Evolutionary conservation across 345 rosid species (phyloP).

Genomic region (Lumnitzera racemosa): DNA sequence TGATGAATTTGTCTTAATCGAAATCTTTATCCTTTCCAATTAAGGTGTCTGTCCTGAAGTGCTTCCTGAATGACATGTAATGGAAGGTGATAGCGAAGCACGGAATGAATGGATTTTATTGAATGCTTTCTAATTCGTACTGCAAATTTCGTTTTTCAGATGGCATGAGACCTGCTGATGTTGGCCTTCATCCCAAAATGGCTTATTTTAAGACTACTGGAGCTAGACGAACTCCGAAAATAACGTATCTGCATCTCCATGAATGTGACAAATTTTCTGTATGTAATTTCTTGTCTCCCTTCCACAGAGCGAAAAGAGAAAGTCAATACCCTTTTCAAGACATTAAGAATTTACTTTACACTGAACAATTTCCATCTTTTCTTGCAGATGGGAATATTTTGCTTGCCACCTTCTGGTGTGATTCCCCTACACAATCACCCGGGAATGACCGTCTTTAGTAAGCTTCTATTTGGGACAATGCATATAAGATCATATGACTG

Average conservation of each 20-base stretch:
- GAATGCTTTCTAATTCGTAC: no score
- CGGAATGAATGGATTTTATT: no score
- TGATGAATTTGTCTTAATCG: no score
- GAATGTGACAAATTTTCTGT: constrained; percentile 72
- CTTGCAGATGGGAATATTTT: constrained; percentile 81
- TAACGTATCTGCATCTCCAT: constrained; percentile 56
- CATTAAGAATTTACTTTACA: not conserved
- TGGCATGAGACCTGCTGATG: constrained; percentile 47
- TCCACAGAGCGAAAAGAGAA: not conserved
- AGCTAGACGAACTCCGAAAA: constrained; percentile 21
- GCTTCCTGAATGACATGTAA: no score
- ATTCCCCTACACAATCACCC: constrained; percentile 98
- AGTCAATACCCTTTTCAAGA: not conserved
- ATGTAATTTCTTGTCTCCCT: constrained; percentile 8
- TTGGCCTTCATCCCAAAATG: constrained; percentile 51
- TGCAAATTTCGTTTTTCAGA: constrained; percentile 23
- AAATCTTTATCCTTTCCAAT: no score
- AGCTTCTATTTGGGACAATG: constrained; percentile 86
- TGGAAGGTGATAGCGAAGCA: no score
- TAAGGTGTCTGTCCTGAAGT: no score
- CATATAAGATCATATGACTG: constrained; percentile 96
- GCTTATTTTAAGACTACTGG: constrained; percentile 24
- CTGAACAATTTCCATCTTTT: not conserved
- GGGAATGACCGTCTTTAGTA: constrained; percentile 93
- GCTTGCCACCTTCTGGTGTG: constrained; percentile 81